A percentile compares a stretch with the other conserved stretches of the same genome.
Evolutionary conservation across 441 rosid species (phyloP).

Genomic region (Populus hybrid): DNA sequence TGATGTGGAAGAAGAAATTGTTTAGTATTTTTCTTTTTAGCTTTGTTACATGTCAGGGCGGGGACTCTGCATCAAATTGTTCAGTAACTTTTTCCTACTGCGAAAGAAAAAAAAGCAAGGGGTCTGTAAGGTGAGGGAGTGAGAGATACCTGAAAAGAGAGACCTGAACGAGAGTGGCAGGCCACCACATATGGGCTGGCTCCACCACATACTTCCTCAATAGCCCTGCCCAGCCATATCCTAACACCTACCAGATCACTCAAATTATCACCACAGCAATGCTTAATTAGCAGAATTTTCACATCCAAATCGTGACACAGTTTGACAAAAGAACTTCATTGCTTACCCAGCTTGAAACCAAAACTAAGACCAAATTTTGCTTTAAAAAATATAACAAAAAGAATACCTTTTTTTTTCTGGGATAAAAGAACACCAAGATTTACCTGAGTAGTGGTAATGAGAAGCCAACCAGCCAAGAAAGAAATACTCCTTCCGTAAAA

Average conservation of each 20-base stretch:
- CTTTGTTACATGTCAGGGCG: too few relatives aligned
- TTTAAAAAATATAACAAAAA: background rate
- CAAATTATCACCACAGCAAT: too few relatives aligned
- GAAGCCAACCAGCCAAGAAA: constrained; percentile 79
- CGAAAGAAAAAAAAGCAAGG: too few relatives aligned
- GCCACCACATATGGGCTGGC: constrained; percentile 99
- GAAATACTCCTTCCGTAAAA: constrained; percentile 61
- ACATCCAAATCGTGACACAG: background rate
- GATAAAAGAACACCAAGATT: background rate
- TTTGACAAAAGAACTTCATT: background rate
- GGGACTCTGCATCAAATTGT: background rate
- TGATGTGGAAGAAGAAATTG: background rate
- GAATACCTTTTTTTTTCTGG: background rate
- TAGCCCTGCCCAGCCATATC: constrained; percentile 94
- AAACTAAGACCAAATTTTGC: background rate
- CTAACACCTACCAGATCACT: constrained; percentile 49
- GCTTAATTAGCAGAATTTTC: background rate
- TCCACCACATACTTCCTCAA: constrained; percentile 84
- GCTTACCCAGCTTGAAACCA: background rate
- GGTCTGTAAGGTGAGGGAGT: background rate
- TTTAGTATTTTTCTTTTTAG: too few relatives aligned
- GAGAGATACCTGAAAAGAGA: constrained; percentile 60
- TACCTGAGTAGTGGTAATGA: constrained; percentile 85
- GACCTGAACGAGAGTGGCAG: constrained; percentile 74
- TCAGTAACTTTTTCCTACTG: background rate